phyloP scores from a whole-genome alignment of 1,284 basidiomycete species.

The Singerocomus rubriflavus region DNA sequence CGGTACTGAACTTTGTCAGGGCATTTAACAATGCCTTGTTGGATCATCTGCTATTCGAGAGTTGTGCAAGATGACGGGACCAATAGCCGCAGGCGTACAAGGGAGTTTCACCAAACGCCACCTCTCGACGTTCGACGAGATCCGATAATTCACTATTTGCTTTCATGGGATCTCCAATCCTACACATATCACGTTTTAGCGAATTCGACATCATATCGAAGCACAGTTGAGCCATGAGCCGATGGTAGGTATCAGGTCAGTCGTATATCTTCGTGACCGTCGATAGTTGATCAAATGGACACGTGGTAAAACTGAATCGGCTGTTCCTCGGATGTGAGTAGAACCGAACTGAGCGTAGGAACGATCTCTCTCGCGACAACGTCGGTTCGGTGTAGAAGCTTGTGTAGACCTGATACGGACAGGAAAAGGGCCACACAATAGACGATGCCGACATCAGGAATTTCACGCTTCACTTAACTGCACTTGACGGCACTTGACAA shows the following conservation, averaged over 20 bases:
- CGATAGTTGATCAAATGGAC: constrained; percentile 18
- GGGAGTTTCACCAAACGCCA: constrained; percentile 18
- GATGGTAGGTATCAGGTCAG: constrained; percentile 17
- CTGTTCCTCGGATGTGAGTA: constrained; percentile 22
- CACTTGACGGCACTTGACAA: too few relatives aligned
- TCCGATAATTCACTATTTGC: constrained; percentile 22
- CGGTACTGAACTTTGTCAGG: constrained; percentile 12
- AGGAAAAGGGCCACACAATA: constrained; percentile 18
- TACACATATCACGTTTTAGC: constrained; percentile 25
- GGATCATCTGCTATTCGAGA: constrained; percentile 7
- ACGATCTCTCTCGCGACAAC: constrained; percentile 18
- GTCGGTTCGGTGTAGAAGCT: constrained; percentile 13
- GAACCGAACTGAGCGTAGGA: constrained; percentile 19
- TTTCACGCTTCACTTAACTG: too few relatives aligned
- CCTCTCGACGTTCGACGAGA: constrained; percentile 14
- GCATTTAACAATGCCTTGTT: constrained; percentile 7
- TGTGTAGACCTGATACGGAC: constrained; percentile 16
- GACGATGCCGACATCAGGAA: constrained; percentile 13
- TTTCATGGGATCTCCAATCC: constrained; percentile 18
- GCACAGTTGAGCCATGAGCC: constrained; percentile 19
- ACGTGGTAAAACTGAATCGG: constrained; percentile 25
- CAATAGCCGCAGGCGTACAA: constrained; percentile 25
- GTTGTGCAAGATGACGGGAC: constrained; percentile 21
- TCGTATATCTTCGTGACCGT: constrained; percentile 15
- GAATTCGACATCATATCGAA: constrained; percentile 18